phyloP scores from a whole-genome alignment of 2,329 filamentous ascomycete species.

The Penicillium hesseltinei region DNA sequence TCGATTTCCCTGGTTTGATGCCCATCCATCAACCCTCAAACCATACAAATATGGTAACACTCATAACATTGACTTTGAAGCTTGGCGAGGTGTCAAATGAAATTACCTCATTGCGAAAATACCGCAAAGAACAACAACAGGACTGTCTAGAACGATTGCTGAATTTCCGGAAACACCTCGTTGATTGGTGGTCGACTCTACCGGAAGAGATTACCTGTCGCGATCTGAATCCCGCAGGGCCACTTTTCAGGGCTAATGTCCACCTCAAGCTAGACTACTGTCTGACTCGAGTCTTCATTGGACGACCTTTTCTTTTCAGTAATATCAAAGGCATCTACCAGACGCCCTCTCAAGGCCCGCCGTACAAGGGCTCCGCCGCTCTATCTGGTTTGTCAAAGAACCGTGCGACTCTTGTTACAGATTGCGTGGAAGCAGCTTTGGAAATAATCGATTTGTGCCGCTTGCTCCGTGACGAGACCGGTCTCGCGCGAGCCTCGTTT shows the following conservation, averaged over 20 bases:
- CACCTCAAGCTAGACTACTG: constrained; percentile 56
- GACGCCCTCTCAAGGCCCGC: constrained; percentile 17
- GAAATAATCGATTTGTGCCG: constrained; percentile 53
- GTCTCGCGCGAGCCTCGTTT: constrained; percentile 55
- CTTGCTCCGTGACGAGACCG: constrained; percentile 51
- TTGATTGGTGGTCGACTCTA: constrained; percentile 45
- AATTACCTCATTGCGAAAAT: constrained; percentile 42
- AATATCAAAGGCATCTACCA: constrained; percentile 33
- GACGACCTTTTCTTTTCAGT: constrained; percentile 54
- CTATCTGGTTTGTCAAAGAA: constrained; percentile 37
- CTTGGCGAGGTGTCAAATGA: constrained; percentile 42
- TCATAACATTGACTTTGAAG: constrained; percentile 46
- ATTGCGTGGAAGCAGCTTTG: constrained; percentile 55
- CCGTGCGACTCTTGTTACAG: constrained; percentile 46
- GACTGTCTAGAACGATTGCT: constrained; percentile 43
- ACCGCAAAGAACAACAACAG: constrained; percentile 40
- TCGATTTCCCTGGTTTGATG: constrained; percentile 47
- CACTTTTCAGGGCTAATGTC: constrained; percentile 49
- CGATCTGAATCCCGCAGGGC: constrained; percentile 43
- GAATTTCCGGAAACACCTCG: constrained; percentile 38
- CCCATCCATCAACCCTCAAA: constrained; percentile 44
- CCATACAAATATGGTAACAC: constrained; percentile 49
- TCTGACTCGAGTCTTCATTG: constrained; percentile 54
- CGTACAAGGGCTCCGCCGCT: constrained; percentile 31
- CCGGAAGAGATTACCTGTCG: constrained; percentile 41